These are phyloP conservation scores for Ganoderma lucidum DNA, from an alignment of 1,284 basidiomycete genomes.

Conservation along the genomic window DNA sequence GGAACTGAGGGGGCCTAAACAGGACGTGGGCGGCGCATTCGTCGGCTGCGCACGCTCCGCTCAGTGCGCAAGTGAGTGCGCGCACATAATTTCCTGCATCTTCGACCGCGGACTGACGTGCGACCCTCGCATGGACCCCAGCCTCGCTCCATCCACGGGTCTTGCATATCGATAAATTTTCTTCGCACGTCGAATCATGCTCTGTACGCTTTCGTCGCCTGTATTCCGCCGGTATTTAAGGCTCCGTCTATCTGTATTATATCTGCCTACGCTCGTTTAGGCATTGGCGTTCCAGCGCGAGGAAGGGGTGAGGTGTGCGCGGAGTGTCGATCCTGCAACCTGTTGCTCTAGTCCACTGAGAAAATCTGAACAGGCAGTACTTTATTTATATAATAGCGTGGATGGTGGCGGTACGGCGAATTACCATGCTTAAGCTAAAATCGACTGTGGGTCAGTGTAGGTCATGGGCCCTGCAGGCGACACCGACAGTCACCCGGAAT, in stretches of 20 bases:
- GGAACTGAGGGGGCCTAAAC: slow-evolving; percentile 9
- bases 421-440: slow-evolving; percentile 8
- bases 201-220: not conserved
- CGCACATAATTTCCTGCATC: too few relatives aligned
- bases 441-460: not conserved
- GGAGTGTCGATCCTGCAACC: not conserved
- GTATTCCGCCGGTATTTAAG: slow-evolving; percentile 4
- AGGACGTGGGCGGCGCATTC: not conserved
- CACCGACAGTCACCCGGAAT: not conserved
- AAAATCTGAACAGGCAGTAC: not conserved
- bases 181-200: not conserved
- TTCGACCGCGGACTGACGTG: slow-evolving; percentile 3
- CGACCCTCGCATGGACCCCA: not conserved
- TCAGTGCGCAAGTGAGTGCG: not conserved
- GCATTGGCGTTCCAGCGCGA: slow-evolving; percentile 1
- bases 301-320: not conserved
- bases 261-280: not conserved
- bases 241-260: slow-evolving; percentile 6
- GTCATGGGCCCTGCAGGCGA: not conserved
- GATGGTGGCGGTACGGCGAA: slow-evolving; percentile 4
- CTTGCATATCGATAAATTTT: slow-evolving; percentile 1
- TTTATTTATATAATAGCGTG: not conserved
- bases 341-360: not conserved
- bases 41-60: not conserved
- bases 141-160: slow-evolving; percentile 8